Evolutionary conservation across 495 filamentous ascomycete species (phyloP), one percentile per base, ranked within the genome.

Genomic region (Pseudomonodictys pantanalensis): DNA sequence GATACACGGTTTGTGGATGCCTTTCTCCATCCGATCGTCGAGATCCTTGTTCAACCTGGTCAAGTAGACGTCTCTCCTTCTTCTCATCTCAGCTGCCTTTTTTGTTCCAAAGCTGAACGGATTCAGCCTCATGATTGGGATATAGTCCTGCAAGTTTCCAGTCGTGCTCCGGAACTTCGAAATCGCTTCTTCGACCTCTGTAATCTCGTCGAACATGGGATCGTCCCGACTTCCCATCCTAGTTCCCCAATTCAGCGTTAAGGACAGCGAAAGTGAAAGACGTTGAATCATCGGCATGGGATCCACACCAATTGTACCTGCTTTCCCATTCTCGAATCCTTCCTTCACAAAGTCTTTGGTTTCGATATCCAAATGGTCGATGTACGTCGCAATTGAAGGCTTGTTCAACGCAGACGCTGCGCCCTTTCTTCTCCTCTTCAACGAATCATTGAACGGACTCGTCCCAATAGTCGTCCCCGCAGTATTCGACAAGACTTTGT

Each of bases 401-500:
- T 80, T 77, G 48, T 86, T 86, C 15, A 87, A 75, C 2, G 84
- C 84, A 7, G 80, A 78, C 10, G 81, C 82, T 2, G 82, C 83
- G 2, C 79, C 84, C 69, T 86, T 86, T 65, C 84, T 76, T 58
- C 82, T 75, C 41, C 78, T 69, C 65, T 86, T 87, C n/a, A 84
- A 68, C 2, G 78, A 82, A 0, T 86, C 83, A 51, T 77, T 81
- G 56, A 81, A 86, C 0, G 83, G 83, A 0, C 81, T 83, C 0
- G 84, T 83, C 9, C 83, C 85, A 52, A 87, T 86, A 0, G 83
- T 86, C 3, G 82, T 81, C 15, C 83, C 83, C 7, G 82, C 77
- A 0, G 82, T 85, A 29, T 79, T 83, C 12, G 80, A 83, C 3
- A 85, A 76, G 8, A 86, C 79, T 71, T 83, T 83, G 52, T 87